Conservation (phyloP, 1,284 basidiomycete genomes). For the Cryptococcus sp. region DNA sequence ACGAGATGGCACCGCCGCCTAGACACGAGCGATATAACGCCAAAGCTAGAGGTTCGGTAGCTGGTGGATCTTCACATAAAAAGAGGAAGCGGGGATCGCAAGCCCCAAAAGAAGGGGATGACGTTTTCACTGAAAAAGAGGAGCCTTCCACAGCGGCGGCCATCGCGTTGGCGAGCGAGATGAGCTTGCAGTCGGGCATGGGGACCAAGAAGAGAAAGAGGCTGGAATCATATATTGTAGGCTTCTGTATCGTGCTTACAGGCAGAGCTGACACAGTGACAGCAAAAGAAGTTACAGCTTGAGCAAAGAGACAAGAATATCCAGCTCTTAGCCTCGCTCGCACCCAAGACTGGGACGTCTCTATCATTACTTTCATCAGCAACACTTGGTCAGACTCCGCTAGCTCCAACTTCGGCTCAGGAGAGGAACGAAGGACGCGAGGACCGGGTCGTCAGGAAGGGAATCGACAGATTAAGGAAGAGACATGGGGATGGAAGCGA, state of each 20-base stretch:
- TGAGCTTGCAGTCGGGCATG: conserved; percentile 27
- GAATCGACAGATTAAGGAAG: conserved; percentile 56
- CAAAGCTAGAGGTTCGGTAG: conserved; percentile 43
- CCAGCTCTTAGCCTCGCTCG: conserved; percentile 32
- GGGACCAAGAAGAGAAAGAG: conserved; percentile 48
- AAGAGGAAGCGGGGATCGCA: conserved; percentile 28
- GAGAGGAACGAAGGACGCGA: conserved; percentile 73
- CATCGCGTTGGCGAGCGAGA: conserved; percentile 1
- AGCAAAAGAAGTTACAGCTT: conserved; percentile 47
- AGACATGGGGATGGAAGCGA: conserved; percentile 58
- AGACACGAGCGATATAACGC: conserved; percentile 44
- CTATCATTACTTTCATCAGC: conserved; percentile 32
- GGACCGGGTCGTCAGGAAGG: conserved; percentile 63
- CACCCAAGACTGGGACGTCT: conserved; percentile 25
- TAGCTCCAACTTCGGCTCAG: conserved; percentile 38
- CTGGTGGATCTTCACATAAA: conserved; percentile 42
- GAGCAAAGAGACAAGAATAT: conserved; percentile 43
- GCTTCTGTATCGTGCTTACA: conserved; percentile 57
- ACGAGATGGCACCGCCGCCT: conserved; percentile 36
- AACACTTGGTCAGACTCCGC: conserved; percentile 41
- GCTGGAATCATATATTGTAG: conserved; percentile 52
- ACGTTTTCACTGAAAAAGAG: conserved; percentile 42
- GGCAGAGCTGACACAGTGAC: background rate
- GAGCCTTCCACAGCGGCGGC: conserved; percentile 14
- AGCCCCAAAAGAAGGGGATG: conserved; percentile 26